A percentile compares a stretch with the other conserved stretches of the same genome.
Conservation (phyloP, 768 basidiomycete genomes). For the Symmetrospora coprosmae region DNA sequence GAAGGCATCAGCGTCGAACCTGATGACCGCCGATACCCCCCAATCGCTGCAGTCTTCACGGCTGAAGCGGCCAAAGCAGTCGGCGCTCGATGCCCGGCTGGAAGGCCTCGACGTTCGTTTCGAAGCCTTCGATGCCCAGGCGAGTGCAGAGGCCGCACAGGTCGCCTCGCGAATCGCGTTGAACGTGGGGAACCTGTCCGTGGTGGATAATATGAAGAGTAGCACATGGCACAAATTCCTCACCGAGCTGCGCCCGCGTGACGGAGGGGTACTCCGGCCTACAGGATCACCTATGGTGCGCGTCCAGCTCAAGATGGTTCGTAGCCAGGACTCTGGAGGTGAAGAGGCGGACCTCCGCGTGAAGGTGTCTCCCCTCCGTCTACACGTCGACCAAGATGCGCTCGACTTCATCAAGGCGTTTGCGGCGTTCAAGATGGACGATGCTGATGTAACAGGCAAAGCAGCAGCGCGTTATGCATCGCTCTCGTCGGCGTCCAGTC, state of each 20-base stretch:
- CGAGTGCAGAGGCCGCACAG: slow-evolving; percentile 40
- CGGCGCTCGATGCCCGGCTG: slow-evolving; percentile 74
- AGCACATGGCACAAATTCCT: slow-evolving; percentile 98
- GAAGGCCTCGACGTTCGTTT: slow-evolving; percentile 51
- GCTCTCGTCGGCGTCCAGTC: slow-evolving; percentile 38
- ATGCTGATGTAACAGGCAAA: too few species aligned
- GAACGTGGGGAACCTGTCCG: slow-evolving; percentile 62
- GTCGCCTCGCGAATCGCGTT: slow-evolving; percentile 54
- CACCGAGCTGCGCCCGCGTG: slow-evolving; percentile 67
- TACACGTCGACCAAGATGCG: slow-evolving; percentile 97
- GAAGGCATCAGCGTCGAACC: too few species aligned
- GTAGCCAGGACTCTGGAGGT: slow-evolving; percentile 54
- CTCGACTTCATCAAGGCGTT: slow-evolving; percentile 95
- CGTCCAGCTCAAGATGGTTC: slow-evolving; percentile 59
- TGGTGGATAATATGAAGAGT: slow-evolving; percentile 92
- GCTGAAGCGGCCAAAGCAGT: slow-evolving; percentile 56
- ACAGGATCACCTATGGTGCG: slow-evolving; percentile 89
- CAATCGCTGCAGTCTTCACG: slow-evolving; percentile 5
- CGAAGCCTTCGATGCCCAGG: slow-evolving; percentile 37
- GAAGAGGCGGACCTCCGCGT: slow-evolving; percentile 69
- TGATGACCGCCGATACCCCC: too few species aligned
- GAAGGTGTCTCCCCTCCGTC: slow-evolving; percentile 71
- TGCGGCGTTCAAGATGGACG: slow-evolving; percentile 64
- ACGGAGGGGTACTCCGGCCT: slow-evolving; percentile 73
- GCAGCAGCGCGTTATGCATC: too few species aligned